Conservation (phyloP, 805 yeast species). For the Candida broadrunensis region DNA sequence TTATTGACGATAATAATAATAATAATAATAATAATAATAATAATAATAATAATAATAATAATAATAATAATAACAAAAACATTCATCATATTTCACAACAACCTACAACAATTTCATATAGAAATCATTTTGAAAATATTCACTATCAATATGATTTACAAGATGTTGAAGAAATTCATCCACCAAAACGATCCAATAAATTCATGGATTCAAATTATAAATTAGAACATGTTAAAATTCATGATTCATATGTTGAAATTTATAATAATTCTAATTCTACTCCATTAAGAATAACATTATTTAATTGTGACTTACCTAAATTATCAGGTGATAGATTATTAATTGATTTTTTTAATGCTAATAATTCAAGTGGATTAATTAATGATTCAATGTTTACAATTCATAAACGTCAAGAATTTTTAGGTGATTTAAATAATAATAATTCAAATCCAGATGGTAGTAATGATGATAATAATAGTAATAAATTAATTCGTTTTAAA, state of each 20-base stretch:
- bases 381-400: conserved; percentile 74
- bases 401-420: conserved; percentile 60
- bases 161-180: conserved; percentile 16
- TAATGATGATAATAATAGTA: conserved; percentile 22
- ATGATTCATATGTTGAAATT: conserved; percentile 48
- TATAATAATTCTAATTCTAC: conserved; percentile 14
- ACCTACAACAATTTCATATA: conserved; percentile 13
- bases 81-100: neutral
- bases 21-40: conserved; percentile 6
- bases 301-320: conserved; percentile 63
- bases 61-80: too few relatives aligned
- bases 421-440: conserved; percentile 22
- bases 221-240: conserved; percentile 41
- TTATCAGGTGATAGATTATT: conserved; percentile 57
- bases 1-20: conserved; percentile 3
- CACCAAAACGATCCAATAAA: neutral
- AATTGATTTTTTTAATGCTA: conserved; percentile 67
- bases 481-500: conserved; percentile 33
- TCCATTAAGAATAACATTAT: conserved; percentile 53
- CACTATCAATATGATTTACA: conserved; percentile 31
- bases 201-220: conserved; percentile 30
- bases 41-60: neutral
- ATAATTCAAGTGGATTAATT: conserved; percentile 68
- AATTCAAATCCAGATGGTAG: conserved; percentile 17
- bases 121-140: conserved; percentile 24